Base-by-base conservation (phyloP, 768 basidiomycete species). In the Obba rivulosa region DNA sequence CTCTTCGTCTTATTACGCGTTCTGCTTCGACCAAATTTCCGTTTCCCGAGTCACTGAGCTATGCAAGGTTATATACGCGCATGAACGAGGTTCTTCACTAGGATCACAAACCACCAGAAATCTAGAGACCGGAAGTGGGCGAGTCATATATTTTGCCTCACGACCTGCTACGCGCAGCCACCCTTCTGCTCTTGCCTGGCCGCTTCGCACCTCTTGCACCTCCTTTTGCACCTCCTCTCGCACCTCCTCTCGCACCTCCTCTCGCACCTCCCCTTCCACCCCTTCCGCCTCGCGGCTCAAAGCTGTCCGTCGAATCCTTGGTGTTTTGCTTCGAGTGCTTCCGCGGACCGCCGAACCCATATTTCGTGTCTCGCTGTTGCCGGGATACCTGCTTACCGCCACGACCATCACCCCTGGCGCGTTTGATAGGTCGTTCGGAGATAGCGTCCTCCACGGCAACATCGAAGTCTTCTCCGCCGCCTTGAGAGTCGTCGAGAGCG, bases 381-480 rank as follows among this genome's bases (percentile, higher is more conserved):
- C 89, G 80, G 39, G 79, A 71, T 52, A 86, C 68, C 46, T 53
- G 49, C 28, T 55, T 56, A 28, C 58, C 55, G 34, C 52, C 57
- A 17, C 43, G 53, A 18, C 63, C 68, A 37, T 55, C 53, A 24
- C 54, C 56, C 50, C 61, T 69, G 41, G 68, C 62, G n/a, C 77
- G 77, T 47, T 87, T 85, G 48, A 80, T 73, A 10, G 86, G 85
- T 13, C 79, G 79, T 57, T 87, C 83, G 23, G 83, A 67, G 57
- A 94, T 81, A 9, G 91, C 92, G 50, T 95, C 89, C 63, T 98
- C 92, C 31, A 96, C 81, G 0, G 87, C 86, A 50, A 97, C 77
- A 59, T 94, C 92, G 60, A 96, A 96, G 23, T 80, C 85, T 4
- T 75, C 77, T 46, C 81, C 83, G 50, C 78, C 82, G 14, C 73